These are phyloP conservation scores for Rhizopogon vinicolor DNA, from an alignment of 768 basidiomycete species.

Conservation along the genomic window DNA sequence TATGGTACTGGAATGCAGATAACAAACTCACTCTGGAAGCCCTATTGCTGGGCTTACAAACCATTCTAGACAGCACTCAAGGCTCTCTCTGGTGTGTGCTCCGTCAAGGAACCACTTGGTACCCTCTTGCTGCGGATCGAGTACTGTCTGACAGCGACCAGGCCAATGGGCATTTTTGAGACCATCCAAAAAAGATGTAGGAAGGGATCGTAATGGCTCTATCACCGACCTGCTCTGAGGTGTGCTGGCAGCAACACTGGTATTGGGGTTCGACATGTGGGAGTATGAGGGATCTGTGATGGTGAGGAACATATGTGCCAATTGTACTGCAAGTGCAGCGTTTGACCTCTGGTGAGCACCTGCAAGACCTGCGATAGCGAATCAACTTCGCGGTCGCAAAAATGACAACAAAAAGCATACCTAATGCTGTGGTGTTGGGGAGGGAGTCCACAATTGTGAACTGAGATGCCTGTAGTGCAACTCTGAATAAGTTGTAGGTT, in stretches of 20 bases:
- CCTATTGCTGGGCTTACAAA: slow-evolving; percentile 62
- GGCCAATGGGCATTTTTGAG: slow-evolving; percentile 81
- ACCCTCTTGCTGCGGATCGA: slow-evolving; percentile 46
- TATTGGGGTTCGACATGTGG: neutral
- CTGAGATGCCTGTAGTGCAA: slow-evolving; percentile 48
- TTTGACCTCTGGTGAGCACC: slow-evolving; percentile 87
- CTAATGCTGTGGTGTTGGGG: slow-evolving; percentile 55
- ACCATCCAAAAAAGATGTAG: slow-evolving; percentile 53
- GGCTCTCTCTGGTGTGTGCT: slow-evolving; percentile 90
- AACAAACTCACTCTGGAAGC: slow-evolving; percentile 27
- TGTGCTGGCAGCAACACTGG: neutral
- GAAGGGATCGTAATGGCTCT: slow-evolving; percentile 29
- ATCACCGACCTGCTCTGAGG: neutral
- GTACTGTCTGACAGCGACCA: slow-evolving; percentile 85
- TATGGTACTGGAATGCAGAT: slow-evolving; percentile 1
- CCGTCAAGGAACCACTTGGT: slow-evolving; percentile 92
- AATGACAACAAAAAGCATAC: slow-evolving; percentile 27
- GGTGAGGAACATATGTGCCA: slow-evolving; percentile 63
- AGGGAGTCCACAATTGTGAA: slow-evolving; percentile 59
- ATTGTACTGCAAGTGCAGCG: slow-evolving; percentile 76
- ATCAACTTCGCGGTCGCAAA: slow-evolving; percentile 1
- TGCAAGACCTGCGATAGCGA: slow-evolving; percentile 56
- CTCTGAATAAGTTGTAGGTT: neutral
- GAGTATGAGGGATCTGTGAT: slow-evolving; percentile 16
- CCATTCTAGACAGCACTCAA: slow-evolving; percentile 87